Base-by-base conservation (phyloP, 345 rosid genomes). In the Chamaenerion angustifolium region DNA sequence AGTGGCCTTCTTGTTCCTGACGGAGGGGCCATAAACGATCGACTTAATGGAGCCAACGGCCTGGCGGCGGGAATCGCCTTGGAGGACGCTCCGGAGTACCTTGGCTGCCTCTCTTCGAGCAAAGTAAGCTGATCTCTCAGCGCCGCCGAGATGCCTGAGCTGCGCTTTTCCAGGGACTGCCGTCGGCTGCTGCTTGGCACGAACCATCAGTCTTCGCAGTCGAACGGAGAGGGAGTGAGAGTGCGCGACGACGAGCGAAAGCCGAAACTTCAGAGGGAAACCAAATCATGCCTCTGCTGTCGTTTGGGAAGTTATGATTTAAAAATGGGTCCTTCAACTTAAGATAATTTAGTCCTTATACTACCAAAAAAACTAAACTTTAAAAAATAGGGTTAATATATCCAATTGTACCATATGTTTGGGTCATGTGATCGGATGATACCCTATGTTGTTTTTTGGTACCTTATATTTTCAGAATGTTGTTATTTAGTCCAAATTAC, bases 71-170 rank as follows among this genome's bases (percentile, higher is more conserved):
- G 81, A 77, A 69, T 90, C 93, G 12, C 98, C 98, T 56, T 67
- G 75, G 55, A 90, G 92, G 45, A 83, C 86, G 50, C 60, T 56
- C 8, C 73, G 72, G 48, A 86, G 54, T 1, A 90, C 80, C 63
- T 72, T 82, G 17, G 97, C 83, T 0, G 97, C 95, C 54, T 90
- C 98, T 49, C 98, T 83, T 70, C 95, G 67, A 0, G 94, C 90
- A 50, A 61, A 90, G 44, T 74, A 62, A 49, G 86, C 78, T 42
- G 98, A 83, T 43, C 95, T 73, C 62, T 79, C 82, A 41, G 70
- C 71, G 56, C 50, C 55, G 63, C 68, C 64, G 42, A 63, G 54
- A 42, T 55, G 21, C 58, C 45, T 51, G 11, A 7, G 18, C 6
- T 21, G 46, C 40, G 48, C 45, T 35, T 12, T 43, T 12, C 8